phyloP scores from a whole-genome alignment of 176 grass and related monocot genomes.

The Oryza rufipogon region DNA sequence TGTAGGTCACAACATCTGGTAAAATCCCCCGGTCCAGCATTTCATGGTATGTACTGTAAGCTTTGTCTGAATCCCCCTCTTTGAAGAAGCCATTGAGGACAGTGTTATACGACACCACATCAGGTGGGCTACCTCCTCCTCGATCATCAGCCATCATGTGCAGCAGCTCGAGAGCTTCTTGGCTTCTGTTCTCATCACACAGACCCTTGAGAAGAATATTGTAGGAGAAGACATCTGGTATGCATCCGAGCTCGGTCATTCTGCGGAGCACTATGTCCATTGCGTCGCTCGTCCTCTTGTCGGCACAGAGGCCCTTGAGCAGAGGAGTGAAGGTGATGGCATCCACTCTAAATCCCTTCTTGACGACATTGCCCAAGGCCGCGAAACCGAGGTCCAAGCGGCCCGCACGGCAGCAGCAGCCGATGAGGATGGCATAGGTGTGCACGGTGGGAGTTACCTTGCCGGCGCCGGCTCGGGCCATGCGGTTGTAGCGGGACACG shows the following conservation, averaged over 20 bases:
- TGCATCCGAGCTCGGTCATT: constrained; percentile 42
- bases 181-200: constrained; percentile 1
- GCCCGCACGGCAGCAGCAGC: neutral
- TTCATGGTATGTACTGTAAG: neutral
- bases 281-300: constrained; percentile 2
- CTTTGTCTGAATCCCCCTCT: neutral
- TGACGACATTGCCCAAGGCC: neutral
- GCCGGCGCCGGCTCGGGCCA: neutral
- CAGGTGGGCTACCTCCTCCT: neutral
- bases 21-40: neutral
- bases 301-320: constrained; percentile 29
- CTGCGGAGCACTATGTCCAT: constrained; percentile 2
- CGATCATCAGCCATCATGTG: constrained; percentile 10
- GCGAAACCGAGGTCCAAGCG: neutral
- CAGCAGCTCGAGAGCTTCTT: constrained; percentile 14
- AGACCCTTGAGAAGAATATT: constrained; percentile 33
- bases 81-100: constrained; percentile 29
- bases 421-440: neutral
- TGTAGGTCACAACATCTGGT: constrained; percentile 31
- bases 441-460: neutral
- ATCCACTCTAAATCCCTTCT: neutral
- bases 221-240: neutral
- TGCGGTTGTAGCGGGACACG: neutral
- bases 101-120: constrained; percentile 28
- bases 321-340: neutral